Base-by-base conservation (phyloP, 2,329 filamentous ascomycete species). In the Penicillium sp. region DNA sequence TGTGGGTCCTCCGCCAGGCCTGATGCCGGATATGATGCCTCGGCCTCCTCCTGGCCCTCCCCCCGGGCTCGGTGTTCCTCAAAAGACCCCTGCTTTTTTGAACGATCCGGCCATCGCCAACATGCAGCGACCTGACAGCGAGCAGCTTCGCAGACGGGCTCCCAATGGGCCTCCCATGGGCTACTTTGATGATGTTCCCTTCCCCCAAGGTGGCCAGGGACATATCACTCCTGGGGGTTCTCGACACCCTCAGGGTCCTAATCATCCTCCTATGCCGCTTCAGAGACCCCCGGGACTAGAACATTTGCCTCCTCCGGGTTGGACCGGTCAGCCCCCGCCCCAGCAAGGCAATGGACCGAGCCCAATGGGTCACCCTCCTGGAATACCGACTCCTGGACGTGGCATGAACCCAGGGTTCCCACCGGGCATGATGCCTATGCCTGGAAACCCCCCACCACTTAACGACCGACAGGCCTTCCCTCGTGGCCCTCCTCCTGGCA, bases 211-310 rank as follows among this genome's bases (percentile, higher is more conserved):
- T 13, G 63, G 56, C 26, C 71, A 73, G 43, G 65, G 65, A 13
- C 68, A 64, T 29, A 69, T 69, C 52, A 72, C 67, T 24, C 70
- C 70, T 13, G 65, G 65, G 55, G 70, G 66, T 42, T 65, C 64
- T 23, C 63, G 71, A 26, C 62, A 55, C 33, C 67, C 67, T 26
- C 71, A 71, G 49, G 65, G 63, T 21, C 64, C 66, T 21, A 64
- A 57, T 18, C 69, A 71, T 46, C 65, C 66, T 47, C 58, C 65
- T 21, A 70, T 75, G 66, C 70, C 69, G 21, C 65, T 78, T 28
- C 74, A 74, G 54, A 67, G 74, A 52, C 75, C 75, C 38, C 75
- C 74, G 31, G 75, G 75, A 18, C 69, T 77, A 41, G 74, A 76
- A 21, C 72, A 75, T 48, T 55, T 75, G 56, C 70, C 70, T 15